Evolutionary conservation across 352 stramenopile genomes (phyloP), one percentile per base, ranked within the genome.

Genomic region (Plasmopara muralis): DNA sequence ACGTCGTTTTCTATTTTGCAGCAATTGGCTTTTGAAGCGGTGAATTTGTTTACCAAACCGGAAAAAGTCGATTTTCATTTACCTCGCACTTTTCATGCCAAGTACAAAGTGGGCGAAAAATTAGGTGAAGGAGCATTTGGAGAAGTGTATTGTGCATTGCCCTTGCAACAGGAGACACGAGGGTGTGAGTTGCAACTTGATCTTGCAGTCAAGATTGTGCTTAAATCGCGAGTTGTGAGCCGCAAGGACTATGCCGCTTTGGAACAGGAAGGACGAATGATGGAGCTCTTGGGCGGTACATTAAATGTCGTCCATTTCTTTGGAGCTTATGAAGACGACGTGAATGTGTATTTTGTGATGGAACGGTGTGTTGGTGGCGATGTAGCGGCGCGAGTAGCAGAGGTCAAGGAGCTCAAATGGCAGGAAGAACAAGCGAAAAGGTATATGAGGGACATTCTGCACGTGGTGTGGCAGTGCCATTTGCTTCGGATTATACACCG

Each of bases 221-320:
- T 75, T 9, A 91, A 91, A 64, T 55, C 61, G 28, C 73, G 74
- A 18, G 61, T 91, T n/a, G 57, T 80, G 41, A 79, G 68, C 44
- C 65, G 70, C 14, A 59, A 67, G 13, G 77, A 88, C 68, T 91
- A 85, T 48, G 50, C 64, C 1, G 74, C 73, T 16, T 59, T 91
- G 46, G 67, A 85, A 60, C 75, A 85, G 38, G 80, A 91, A 63
- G 72, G 64, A 20, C 69, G 69, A 42, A 87, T 89, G 70, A 91
- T 91, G 80, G 63, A 77, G 46, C 47, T 91, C 33, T 62, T 91
- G 7, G 76, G 80, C 18, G 80, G 80, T 9, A 91, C 80, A 30
- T 68, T 91, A 25, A 87, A 91, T 45, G 80, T 88, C 14, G 80
- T 91, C 47, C 80, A 91, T 44, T 91, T 88, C 47, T 88, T 88